Percentiles rank a stretch among this genome's conserved stretches.
These are phyloP conservation scores for Diaporthe vaccinii DNA, from an alignment of 2,329 filamentous ascomycete genomes.

Conservation along the genomic window DNA sequence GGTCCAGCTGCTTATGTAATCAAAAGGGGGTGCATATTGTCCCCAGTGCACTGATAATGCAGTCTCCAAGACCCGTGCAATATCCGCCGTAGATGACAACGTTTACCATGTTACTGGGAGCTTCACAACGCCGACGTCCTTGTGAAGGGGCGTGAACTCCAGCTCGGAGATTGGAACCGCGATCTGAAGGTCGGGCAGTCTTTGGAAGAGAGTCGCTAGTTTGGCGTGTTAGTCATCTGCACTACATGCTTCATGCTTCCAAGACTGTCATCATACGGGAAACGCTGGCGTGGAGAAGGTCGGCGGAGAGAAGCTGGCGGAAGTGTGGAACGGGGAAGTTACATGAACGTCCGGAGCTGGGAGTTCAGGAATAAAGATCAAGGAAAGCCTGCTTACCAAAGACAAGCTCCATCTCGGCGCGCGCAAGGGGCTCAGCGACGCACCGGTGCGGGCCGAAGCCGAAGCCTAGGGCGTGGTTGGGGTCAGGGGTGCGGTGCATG, in stretches of 20 bases:
- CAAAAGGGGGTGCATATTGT: too few relatives aligned
- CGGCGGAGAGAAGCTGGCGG: too few relatives aligned
- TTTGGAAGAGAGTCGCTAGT: background rate
- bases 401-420: conserved; percentile 57
- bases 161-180: background rate
- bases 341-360: too few relatives aligned
- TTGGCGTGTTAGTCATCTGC: background rate
- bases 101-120: background rate
- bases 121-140: background rate
- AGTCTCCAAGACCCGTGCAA: background rate
- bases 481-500: conserved; percentile 54
- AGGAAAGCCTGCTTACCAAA: conserved; percentile 47
- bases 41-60: too few relatives aligned
- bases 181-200: background rate
- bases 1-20: too few relatives aligned
- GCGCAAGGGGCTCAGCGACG: conserved; percentile 59
- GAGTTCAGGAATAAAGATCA: too few relatives aligned
- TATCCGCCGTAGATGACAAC: background rate
- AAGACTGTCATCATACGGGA: too few relatives aligned
- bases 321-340: too few relatives aligned
- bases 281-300: too few relatives aligned
- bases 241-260: background rate
- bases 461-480: conserved; percentile 57
- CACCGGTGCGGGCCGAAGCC: conserved; percentile 62
- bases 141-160: background rate